Evolutionary conservation across 2,329 filamentous ascomycete genomes (phyloP), one percentile per base, ranked within the genome.

Genomic region (Talaromyces sp.): DNA sequence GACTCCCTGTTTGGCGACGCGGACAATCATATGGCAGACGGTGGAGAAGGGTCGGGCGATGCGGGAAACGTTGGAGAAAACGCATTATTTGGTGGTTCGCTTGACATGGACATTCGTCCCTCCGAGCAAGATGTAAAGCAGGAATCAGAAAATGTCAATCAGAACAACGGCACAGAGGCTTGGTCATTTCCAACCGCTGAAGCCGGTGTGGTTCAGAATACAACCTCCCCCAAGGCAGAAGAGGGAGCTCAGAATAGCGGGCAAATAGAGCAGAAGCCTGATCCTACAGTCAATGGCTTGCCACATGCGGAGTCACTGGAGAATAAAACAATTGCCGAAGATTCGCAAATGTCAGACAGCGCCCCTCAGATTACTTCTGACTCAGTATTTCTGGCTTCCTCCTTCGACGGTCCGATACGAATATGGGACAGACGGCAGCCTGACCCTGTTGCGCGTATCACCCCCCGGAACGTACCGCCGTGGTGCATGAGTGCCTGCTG

Each of bases 401-500:
- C 76, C 0, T 75, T 79, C 15, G 77, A 80, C 59, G 78, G 78
- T 13, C 73, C 75, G 1, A 78, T 80, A 55, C 72, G 76, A 13
- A 65, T 80, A 39, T 80, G 78, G 77, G 78, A 80, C 63, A 69
- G 77, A 55, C 85, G 94, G 19, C 84, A 89, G 62, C 83, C 83
- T 1, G 82, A 87, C 36, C 88, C 93, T 0, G 81, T 96, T 1
- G 91, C 94, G 2, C 85, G 87, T 28, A 93, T 97, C 58, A 80
- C 81, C 1, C 89, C 89, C 17, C 80, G 86, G 10, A 83, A 85
- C 10, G 89, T 91, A 0, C 93, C 94, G 1, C 94, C 93, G 0
- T 99, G 93, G 93, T 97, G 93, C 73, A 97, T 96, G 86, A 92
- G 90, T 64, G 91, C 91, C 0, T 96, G 91, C 76, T 99, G 94